Conservation (phyloP, 1,284 basidiomycete genomes). For the Inonotus obliquus region DNA sequence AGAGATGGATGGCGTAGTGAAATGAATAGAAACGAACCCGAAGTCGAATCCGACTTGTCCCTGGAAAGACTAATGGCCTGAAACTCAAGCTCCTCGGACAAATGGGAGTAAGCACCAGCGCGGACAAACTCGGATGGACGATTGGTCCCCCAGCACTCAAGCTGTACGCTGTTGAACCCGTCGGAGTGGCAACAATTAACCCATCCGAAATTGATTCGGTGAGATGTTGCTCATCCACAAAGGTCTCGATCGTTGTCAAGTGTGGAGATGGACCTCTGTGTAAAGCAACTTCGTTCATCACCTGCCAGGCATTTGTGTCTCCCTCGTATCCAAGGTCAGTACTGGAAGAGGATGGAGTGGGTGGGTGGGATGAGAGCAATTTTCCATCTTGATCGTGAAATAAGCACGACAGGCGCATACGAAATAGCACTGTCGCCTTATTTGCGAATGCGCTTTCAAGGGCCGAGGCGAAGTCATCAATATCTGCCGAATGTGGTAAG, state of each 20-base stretch:
- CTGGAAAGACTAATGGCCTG: conserved; percentile 86
- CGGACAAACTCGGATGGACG: conserved; percentile 89
- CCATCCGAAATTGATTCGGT: conserved; percentile 96
- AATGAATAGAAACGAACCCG: conserved; percentile 43
- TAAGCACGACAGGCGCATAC: conserved; percentile 83
- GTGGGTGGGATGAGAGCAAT: conserved; percentile 38
- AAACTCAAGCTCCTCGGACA: conserved; percentile 93
- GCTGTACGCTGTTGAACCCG: conserved; percentile 96
- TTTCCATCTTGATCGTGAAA: conserved; percentile 62
- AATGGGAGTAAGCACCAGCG: conserved; percentile 90
- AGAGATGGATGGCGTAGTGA: background rate
- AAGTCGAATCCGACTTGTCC: conserved; percentile 76
- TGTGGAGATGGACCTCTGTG: conserved; percentile 92
- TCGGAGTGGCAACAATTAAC: conserved; percentile 92
- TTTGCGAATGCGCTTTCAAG: conserved; percentile 74
- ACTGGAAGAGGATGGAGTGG: background rate
- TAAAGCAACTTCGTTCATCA: conserved; percentile 95
- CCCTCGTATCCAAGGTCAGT: background rate
- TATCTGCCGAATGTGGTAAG: conserved; percentile 48
- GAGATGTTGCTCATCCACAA: conserved; percentile 92
- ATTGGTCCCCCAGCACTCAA: conserved; percentile 95
- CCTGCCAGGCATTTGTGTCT: conserved; percentile 71
- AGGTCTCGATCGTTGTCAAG: conserved; percentile 91
- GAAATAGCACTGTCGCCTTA: conserved; percentile 74
- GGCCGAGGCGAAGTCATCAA: conserved; percentile 76